Percentiles rank a stretch among this genome's conserved stretches.
These are phyloP conservation scores for Gliomastix tumulicola DNA, from an alignment of 2,329 filamentous ascomycete species.

Conservation along the genomic window DNA sequence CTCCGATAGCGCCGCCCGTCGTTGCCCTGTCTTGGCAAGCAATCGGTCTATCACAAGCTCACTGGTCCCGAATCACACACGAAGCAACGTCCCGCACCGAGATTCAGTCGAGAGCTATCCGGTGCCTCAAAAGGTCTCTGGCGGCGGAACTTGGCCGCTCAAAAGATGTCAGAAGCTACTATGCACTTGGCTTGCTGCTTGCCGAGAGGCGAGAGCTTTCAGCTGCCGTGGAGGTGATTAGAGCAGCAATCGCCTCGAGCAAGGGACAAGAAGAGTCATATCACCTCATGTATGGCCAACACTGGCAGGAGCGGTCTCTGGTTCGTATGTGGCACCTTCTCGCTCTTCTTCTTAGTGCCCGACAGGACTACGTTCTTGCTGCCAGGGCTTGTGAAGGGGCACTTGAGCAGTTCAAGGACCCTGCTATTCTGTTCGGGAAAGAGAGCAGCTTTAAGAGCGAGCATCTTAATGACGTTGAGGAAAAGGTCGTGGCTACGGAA, in stretches of 20 bases:
- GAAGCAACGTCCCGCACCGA: slow-evolving; percentile 64
- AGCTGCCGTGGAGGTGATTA: slow-evolving; percentile 75
- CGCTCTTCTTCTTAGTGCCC: slow-evolving; percentile 75
- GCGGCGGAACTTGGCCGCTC: slow-evolving; percentile 58
- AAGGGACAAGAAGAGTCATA: slow-evolving; percentile 38
- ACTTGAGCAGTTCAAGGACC: slow-evolving; percentile 80
- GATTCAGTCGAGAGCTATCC: slow-evolving; percentile 71
- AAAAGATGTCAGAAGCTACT: slow-evolving; percentile 69
- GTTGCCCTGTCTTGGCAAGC: slow-evolving; percentile 73
- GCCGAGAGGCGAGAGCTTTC: slow-evolving; percentile 79
- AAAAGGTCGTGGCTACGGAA: slow-evolving; percentile 12
- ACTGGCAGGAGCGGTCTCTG: slow-evolving; percentile 56
- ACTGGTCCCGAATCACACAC: slow-evolving; percentile 79
- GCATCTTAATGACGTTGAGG: slow-evolving; percentile 53
- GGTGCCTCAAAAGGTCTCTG: slow-evolving; percentile 67
- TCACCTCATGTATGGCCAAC: slow-evolving; percentile 36
- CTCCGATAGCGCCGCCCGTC: slow-evolving; percentile 47
- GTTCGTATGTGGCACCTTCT: slow-evolving; percentile 90
- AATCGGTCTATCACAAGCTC: slow-evolving; percentile 77
- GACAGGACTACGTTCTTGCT: slow-evolving; percentile 77
- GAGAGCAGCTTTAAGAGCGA: slow-evolving; percentile 55
- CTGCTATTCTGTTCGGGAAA: slow-evolving; percentile 61
- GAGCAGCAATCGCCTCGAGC: slow-evolving; percentile 62
- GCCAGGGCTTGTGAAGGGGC: slow-evolving; percentile 81
- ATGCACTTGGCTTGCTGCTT: slow-evolving; percentile 75